Evolutionary conservation across 352 stramenopile genomes (phyloP), one percentile per base, ranked within the genome.

Genomic region (Globisporangium nunn): DNA sequence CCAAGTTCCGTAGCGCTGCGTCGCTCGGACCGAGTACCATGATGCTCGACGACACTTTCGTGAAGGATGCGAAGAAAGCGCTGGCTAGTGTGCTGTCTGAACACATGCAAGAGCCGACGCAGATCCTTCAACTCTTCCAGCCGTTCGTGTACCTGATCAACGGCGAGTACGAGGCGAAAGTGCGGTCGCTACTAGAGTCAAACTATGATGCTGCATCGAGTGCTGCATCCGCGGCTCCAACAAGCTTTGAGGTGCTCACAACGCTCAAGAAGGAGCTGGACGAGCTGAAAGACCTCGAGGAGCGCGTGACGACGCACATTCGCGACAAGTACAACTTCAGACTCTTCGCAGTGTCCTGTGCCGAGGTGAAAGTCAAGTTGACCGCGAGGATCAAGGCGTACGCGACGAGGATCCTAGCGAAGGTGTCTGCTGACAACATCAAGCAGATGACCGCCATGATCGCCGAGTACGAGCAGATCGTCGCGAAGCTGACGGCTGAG

Each of bases 251-350:
- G 14, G 55, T 83, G 3, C 64, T 96, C 7, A 45, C 61, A 3
- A 39, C 60, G 5, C 73, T 91, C 7, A 59, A 71, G 35, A 55
- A 66, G 4, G 87, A 96, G 23, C 62, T 96, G 0, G 64, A 58
- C 14, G 65, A 72, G 1, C 54, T 96, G 3, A 78, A 81, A 40
- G 33, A 54, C 2, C 52, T 87, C 23, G 77, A 91, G 51, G 67
- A 63, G 18, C 57, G 67, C 12, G 70, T 95, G 17, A 55, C 61
- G 11, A 56, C 63, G 3, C 62, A 68, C 0, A 79, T 95, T 43
- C 63, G 74, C n/a, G 89, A 98, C 55, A 85, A 96, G 44, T 96
- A 86, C 68, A 87, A 75, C 62, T 97, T 95, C 62, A 74, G 81
- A 46, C 70, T 97, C 50, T 97, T 98, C 58, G 83, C 82, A 6